Evolutionary conservation across 2,329 filamentous ascomycete genomes (phyloP).

Genomic region (Pyrenochaeta sp.): DNA sequence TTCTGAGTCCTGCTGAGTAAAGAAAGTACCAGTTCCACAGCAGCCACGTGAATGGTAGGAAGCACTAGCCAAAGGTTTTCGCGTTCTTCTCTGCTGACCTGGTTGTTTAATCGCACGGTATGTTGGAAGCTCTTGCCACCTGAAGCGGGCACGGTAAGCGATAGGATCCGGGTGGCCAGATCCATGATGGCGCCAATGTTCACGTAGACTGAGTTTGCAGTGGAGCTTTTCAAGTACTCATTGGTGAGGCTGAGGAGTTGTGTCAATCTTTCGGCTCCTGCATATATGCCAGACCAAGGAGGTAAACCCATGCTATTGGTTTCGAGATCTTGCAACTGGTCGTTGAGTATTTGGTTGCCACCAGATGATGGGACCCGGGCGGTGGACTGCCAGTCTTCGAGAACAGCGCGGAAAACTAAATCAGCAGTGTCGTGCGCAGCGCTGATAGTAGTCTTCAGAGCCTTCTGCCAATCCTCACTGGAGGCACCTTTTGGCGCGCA

Average conservation of each 20-base stretch:
- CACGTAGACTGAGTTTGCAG: slow-evolving; percentile 70
- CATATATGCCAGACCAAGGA: slow-evolving; percentile 75
- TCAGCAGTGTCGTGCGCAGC: slow-evolving; percentile 76
- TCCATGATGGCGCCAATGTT: slow-evolving; percentile 74
- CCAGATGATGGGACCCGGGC: slow-evolving; percentile 49
- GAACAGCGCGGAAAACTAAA: slow-evolving; percentile 76
- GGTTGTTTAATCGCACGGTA: slow-evolving; percentile 69
- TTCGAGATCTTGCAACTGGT: slow-evolving; percentile 49
- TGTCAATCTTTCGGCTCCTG: slow-evolving; percentile 73
- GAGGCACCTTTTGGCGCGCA: slow-evolving; percentile 82
- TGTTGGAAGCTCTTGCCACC: slow-evolving; percentile 49
- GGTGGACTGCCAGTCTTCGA: slow-evolving; percentile 81
- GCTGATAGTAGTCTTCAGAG: slow-evolving; percentile 67
- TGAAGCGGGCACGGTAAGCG: slow-evolving; percentile 63
- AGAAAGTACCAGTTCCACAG: slow-evolving; percentile 67
- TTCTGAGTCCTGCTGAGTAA: slow-evolving; percentile 66
- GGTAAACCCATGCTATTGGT: slow-evolving; percentile 62
- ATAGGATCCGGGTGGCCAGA: slow-evolving; percentile 72
- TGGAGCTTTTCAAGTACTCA: slow-evolving; percentile 68
- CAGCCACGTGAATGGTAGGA: slow-evolving; percentile 75
- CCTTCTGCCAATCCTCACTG: slow-evolving; percentile 78
- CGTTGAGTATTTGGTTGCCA: slow-evolving; percentile 38
- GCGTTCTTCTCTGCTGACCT: slow-evolving; percentile 80
- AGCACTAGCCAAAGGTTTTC: slow-evolving; percentile 78
- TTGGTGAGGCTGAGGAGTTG: slow-evolving; percentile 71